Base-by-base conservation (phyloP, 2,329 filamentous ascomycete genomes). In the Camptophora hylomeconis region DNA sequence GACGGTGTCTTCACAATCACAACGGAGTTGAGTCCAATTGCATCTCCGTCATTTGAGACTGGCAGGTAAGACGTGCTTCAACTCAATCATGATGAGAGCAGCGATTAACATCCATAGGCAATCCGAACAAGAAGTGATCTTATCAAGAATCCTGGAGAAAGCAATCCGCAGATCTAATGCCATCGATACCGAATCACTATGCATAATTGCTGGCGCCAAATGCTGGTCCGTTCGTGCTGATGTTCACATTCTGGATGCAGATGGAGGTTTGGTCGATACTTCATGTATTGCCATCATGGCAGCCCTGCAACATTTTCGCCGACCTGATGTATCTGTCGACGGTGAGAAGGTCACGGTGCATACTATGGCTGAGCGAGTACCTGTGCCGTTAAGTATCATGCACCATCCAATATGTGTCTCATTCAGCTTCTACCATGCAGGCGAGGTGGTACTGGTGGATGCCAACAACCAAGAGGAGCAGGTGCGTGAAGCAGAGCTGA, bases 1-100 rank as follows among this genome's bases (percentile, higher is more conserved):
- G 89, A 95, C 53, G 89, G 89, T 52, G 71, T 92, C 54, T 95
- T 95, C 63, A 84, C 76, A 44, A 94, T 95, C 50, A 70, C 76
- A 30, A 80, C 86, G 31, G 89, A 95, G 53, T 72, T 98, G 46
- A 83, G 80, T 38, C 83, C 87, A 26, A 92, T 95, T 76, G 79
- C 81, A 16, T 84, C 83, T 25, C 84, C 89, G 9, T 76, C 80
- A 18, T 92, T 92, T 57, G 86, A 94, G 55, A 72, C 80, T 43
- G 82, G 80, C 53, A 72, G 73, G 70, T 75, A 65, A 35, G 61
- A 31, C 17, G 17, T n/a, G n/a, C n/a, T n/a, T n/a, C n/a, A n/a
- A n/a, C n/a, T n/a, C n/a, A n/a, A n/a, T n/a, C n/a, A 4, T 29
- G 17, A 37, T 6, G 17, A 12, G 6, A 10, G 28, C 24, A 22